Conservation (phyloP, 2,329 filamentous ascomycete genomes). For the Nigrograna mackinnonii region DNA sequence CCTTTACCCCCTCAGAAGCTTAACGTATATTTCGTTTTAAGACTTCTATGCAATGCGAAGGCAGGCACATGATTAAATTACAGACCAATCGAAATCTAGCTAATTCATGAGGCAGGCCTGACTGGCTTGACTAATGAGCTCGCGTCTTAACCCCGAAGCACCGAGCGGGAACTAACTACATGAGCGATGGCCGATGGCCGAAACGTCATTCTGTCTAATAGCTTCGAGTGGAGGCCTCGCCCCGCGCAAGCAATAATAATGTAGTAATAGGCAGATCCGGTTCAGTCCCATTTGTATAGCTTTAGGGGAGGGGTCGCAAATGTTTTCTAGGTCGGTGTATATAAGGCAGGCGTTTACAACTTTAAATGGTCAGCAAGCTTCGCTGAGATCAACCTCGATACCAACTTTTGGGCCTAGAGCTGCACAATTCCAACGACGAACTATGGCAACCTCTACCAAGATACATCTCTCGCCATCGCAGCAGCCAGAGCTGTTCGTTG, state of each 20-base stretch:
- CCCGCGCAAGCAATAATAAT: not conserved
- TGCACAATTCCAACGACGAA: no score
- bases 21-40: no score
- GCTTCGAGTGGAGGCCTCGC: not conserved
- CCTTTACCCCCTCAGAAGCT: no score
- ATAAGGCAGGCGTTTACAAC: not conserved
- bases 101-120: no score
- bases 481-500: slow-evolving; percentile 50
- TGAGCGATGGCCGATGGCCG: not conserved
- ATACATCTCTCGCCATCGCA: slow-evolving; percentile 47
- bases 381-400: no score
- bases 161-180: not conserved
- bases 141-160: not conserved
- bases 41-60: no score
- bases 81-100: no score
- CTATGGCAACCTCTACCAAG: slow-evolving; percentile 37
- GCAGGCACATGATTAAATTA: no score
- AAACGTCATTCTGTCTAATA: not conserved
- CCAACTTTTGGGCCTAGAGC: no score
- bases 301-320: not conserved
- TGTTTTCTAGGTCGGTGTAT: not conserved
- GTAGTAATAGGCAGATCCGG: not conserved
- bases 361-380: no score
- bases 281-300: not conserved
- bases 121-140: no score